Percentiles rank a stretch among this genome's conserved stretches.
Conservation (phyloP, 176 grass and related monocot genomes). For the Themeda triandra region DNA sequence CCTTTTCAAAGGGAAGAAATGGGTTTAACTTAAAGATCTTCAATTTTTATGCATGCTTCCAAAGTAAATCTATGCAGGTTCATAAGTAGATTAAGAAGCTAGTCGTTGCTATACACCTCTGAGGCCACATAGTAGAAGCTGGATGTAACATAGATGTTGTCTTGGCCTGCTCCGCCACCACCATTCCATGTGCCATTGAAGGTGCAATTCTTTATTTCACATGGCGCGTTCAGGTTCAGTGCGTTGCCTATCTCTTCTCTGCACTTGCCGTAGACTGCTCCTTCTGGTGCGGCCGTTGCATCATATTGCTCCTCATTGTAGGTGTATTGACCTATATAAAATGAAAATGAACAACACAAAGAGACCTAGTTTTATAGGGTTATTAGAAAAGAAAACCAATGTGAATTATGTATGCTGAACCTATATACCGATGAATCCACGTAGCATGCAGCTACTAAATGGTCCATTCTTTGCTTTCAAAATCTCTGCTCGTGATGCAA, state of each 20-base stretch:
- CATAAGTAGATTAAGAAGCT: not conserved
- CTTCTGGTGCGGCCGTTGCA: not conserved
- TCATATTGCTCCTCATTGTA: too few relatives aligned
- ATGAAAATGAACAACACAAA: not conserved
- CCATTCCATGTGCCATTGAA: too few relatives aligned
- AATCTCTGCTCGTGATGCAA: constrained; percentile 40
- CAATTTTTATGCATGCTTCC: not conserved
- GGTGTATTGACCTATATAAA: not conserved
- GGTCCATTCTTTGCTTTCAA: constrained; percentile 25
- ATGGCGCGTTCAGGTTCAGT: too few relatives aligned
- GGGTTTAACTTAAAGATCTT: not conserved
- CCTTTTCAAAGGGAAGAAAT: not conserved
- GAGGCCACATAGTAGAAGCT: too few relatives aligned
- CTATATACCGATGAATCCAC: constrained; percentile 43
- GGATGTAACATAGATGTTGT: not conserved
- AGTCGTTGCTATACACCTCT: not conserved
- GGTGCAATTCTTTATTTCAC: too few relatives aligned
- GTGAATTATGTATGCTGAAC: not conserved
- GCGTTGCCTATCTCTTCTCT: too few relatives aligned
- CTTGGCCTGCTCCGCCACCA: too few relatives aligned
- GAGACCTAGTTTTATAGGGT: too few relatives aligned
- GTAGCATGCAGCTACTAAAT: constrained; percentile 48
- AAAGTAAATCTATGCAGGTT: not conserved
- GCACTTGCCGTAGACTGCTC: not conserved
- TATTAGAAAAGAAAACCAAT: not conserved